Percentiles rank a stretch among this genome's conserved stretches.
phyloP scores from a whole-genome alignment of 768 basidiomycete genomes.

The Collybiopsis luxurians region DNA sequence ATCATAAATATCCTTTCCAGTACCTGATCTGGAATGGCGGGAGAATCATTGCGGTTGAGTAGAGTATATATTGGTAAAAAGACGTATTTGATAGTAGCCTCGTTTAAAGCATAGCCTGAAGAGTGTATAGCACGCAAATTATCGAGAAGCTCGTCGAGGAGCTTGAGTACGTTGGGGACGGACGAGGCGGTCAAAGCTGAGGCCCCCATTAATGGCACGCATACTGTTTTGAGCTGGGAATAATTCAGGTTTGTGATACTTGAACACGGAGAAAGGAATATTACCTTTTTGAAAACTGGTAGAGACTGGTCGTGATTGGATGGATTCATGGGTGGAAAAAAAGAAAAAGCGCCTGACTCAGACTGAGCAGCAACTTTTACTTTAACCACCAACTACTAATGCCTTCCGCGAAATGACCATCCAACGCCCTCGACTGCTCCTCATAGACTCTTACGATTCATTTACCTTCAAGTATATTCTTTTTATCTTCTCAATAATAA shows the following conservation, averaged over 20 bases:
- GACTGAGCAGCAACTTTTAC: background rate
- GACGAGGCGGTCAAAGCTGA: conserved; percentile 60
- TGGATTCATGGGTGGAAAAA: conserved; percentile 12
- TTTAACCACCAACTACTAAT: background rate
- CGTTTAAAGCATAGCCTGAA: conserved; percentile 38
- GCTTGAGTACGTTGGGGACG: conserved; percentile 41
- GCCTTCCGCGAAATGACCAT: conserved; percentile 27
- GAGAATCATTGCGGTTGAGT: conserved; percentile 69
- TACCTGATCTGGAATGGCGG: conserved; percentile 73
- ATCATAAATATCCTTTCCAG: conserved; percentile 69
- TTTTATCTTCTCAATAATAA: background rate
- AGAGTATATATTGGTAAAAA: conserved; percentile 88
- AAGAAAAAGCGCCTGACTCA: too few relatives aligned
- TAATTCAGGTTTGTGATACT: background rate
- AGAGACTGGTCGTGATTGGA: conserved; percentile 20
- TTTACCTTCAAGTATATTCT: conserved; percentile 75
- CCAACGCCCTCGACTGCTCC: conserved; percentile 51
- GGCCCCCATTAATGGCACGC: conserved; percentile 77
- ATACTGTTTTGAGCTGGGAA: conserved; percentile 61
- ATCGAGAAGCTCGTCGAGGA: conserved; percentile 53
- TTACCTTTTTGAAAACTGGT: conserved; percentile 37
- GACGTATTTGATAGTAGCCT: conserved; percentile 73
- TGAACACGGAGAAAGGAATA: background rate
- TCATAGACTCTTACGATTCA: conserved; percentile 85
- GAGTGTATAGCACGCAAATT: conserved; percentile 43